Percentiles rank a stretch among this genome's conserved stretches.
Conservation (phyloP, 805 yeast genomes). For the baker's yeast (Saccharomyces cerevisiae) region DNA sequence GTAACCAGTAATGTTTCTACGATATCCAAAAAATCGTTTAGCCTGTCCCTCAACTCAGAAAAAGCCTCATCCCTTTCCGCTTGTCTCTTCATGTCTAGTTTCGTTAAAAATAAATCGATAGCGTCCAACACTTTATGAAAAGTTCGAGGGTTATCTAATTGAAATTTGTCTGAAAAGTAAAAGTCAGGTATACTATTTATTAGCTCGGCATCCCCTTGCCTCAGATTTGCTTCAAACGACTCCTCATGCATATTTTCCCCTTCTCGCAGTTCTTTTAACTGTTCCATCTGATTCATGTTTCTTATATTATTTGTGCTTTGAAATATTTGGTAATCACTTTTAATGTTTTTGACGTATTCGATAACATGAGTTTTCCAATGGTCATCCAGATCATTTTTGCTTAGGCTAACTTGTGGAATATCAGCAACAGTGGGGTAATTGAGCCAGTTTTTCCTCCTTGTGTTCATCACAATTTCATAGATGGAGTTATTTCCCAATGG, state of each 20-base stretch:
- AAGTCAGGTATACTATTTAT: slow-evolving; percentile 50
- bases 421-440: slow-evolving; percentile 70
- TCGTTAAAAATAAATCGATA: slow-evolving; percentile 35
- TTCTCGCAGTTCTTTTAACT: slow-evolving; percentile 32
- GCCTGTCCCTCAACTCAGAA: slow-evolving; percentile 62
- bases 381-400: slow-evolving; percentile 38
- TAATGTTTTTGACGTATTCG: slow-evolving; percentile 37
- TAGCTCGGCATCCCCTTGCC: slow-evolving; percentile 9
- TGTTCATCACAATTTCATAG: slow-evolving; percentile 54
- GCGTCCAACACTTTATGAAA: slow-evolving; percentile 68
- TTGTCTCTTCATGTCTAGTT: slow-evolving; percentile 26
- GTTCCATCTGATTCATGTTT: slow-evolving; percentile 28
- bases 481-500: slow-evolving; percentile 50
- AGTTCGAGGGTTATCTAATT: slow-evolving; percentile 80
- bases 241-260: background rate
- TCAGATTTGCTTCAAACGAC: slow-evolving; percentile 14
- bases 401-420: slow-evolving; percentile 71
- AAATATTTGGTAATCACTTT: slow-evolving; percentile 39
- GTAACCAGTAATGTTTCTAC: slow-evolving; percentile 74
- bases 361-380: slow-evolving; percentile 38
- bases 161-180: slow-evolving; percentile 59
- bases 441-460: slow-evolving; percentile 33
- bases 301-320: slow-evolving; percentile 38
- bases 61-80: slow-evolving; percentile 37
- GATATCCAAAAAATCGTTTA: slow-evolving; percentile 75